Base-by-base conservation (phyloP, 169 alveolate genomes). In the Eimeria acervulina region DNA sequence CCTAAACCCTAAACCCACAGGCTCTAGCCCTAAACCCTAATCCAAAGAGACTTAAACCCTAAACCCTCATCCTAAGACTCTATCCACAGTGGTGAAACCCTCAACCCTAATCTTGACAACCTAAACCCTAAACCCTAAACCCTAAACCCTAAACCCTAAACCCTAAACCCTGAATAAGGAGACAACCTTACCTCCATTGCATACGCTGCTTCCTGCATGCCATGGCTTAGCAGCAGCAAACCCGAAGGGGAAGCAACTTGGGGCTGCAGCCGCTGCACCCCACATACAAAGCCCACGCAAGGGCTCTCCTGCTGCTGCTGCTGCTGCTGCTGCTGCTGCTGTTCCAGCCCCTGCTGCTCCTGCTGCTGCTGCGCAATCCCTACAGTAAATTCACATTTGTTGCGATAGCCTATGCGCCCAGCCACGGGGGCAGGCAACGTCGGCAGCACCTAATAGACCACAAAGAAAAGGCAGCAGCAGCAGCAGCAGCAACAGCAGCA, bases 341-440 rank as follows among this genome's bases (percentile, higher is more conserved):
- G n/a, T n/a, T n/a, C n/a, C n/a, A n/a, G n/a, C n/a, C n/a, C n/a
- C n/a, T n/a, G n/a, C n/a, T n/a, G n/a, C n/a, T n/a, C n/a, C n/a
- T n/a, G n/a, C n/a, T n/a, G n/a, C n/a, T n/a, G n/a, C n/a, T n/a
- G n/a, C 36, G 55, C 28, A 10, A 76, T 13, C 17, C 97, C 97
- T n/a, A 96, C 95, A 5, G 97, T 93, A 47, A 96, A 95, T 76
- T 96, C 97, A 83, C 96, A 96, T 40, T 96, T 96, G 85, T 96
- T 96, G 78, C 97, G 92, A 72, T 96, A 96, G 10, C 92, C 91
- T 33, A 51, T 51, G n/a, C 92, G 76, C 44, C 95, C 85, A 21
- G 55, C 76, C 2, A 63, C 74, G 4, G 78, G 80, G 42, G 93
- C 55, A 12, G 80, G 51, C 51, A 84, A 51, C 26, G 93, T 23